Evolutionary conservation across 768 basidiomycete genomes (phyloP).

Genomic region (Pisolithus tinctorius): DNA sequence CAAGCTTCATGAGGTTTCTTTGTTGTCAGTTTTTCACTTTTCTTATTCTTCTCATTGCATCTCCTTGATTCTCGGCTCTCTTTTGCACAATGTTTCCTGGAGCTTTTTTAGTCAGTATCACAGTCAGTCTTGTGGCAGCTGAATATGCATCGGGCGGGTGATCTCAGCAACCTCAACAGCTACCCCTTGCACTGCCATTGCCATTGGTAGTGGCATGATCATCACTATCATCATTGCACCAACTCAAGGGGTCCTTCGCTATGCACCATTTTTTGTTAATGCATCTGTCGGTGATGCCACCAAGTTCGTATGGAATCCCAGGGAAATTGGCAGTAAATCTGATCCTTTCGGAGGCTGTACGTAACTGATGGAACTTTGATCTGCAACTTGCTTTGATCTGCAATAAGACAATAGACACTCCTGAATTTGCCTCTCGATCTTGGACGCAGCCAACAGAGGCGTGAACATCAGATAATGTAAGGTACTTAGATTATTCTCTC

Average conservation of each 20-base stretch:
- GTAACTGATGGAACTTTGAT: too few relatives aligned
- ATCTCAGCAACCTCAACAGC: constrained; percentile 40
- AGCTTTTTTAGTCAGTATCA: background rate
- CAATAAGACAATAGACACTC: constrained; percentile 59
- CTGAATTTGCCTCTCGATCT: constrained; percentile 43
- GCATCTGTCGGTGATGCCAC: constrained; percentile 74
- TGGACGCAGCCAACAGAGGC: too few relatives aligned
- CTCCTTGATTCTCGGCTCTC: background rate
- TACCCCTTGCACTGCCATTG: constrained; percentile 14
- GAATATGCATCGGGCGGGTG: constrained; percentile 20
- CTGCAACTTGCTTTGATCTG: constrained; percentile 35
- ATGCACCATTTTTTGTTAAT: constrained; percentile 68
- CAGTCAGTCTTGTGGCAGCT: background rate
- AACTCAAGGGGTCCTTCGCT: constrained; percentile 66
- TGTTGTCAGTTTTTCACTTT: background rate
- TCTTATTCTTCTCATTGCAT: background rate
- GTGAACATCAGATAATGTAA: too few relatives aligned
- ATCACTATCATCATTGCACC: constrained; percentile 78
- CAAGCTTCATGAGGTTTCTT: too few relatives aligned
- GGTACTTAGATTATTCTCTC: too few relatives aligned
- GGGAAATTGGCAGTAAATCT: constrained; percentile 41
- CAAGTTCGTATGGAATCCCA: constrained; percentile 70
- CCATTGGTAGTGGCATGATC: constrained; percentile 45
- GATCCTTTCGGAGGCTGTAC: background rate
- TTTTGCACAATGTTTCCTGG: background rate